These are phyloP conservation scores for Oropetium thomaeum DNA, from an alignment of 176 grass and related monocot species.

Conservation along the genomic window DNA sequence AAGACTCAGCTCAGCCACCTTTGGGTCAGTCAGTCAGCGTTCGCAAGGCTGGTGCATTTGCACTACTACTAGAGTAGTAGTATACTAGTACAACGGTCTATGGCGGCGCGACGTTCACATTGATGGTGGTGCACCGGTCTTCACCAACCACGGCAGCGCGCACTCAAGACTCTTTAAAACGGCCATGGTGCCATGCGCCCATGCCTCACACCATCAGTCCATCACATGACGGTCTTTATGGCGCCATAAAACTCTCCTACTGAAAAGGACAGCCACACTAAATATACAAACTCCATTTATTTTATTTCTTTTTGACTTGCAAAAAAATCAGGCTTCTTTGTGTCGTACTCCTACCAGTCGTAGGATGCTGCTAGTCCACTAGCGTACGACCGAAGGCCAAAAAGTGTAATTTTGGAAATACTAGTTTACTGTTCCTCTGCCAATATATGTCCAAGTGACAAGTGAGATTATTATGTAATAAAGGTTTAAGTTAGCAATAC, in stretches of 20 bases:
- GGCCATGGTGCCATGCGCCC: too few relatives aligned
- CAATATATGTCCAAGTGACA: too few relatives aligned
- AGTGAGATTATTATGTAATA: not conserved
- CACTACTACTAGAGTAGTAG: not conserved
- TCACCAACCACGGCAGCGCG: slow-evolving; percentile 36
- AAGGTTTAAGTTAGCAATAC: not conserved
- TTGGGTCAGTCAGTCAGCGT: not conserved
- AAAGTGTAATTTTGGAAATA: not conserved
- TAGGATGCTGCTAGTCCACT: not conserved
- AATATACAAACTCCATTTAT: not conserved
- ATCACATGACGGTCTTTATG: slow-evolving; percentile 43
- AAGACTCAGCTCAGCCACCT: not conserved
- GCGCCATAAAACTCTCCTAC: slow-evolving; percentile 21
- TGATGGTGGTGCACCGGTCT: slow-evolving; percentile 21
- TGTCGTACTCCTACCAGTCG: not conserved
- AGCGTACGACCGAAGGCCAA: not conserved
- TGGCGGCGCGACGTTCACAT: slow-evolving; percentile 28
- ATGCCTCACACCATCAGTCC: too few relatives aligned
- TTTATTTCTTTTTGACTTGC: slow-evolving; percentile 9
- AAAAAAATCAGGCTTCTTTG: not conserved
- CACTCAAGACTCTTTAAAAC: slow-evolving; percentile 7
- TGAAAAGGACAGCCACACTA: slow-evolving; percentile 20
- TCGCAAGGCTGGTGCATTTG: slow-evolving; percentile 16
- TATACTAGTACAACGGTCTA: too few relatives aligned
- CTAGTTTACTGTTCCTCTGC: too few relatives aligned